These are phyloP conservation scores for Chytridium lagenaria DNA, from an alignment of 371 early-diverging fungal genomes.

Conservation along the genomic window DNA sequence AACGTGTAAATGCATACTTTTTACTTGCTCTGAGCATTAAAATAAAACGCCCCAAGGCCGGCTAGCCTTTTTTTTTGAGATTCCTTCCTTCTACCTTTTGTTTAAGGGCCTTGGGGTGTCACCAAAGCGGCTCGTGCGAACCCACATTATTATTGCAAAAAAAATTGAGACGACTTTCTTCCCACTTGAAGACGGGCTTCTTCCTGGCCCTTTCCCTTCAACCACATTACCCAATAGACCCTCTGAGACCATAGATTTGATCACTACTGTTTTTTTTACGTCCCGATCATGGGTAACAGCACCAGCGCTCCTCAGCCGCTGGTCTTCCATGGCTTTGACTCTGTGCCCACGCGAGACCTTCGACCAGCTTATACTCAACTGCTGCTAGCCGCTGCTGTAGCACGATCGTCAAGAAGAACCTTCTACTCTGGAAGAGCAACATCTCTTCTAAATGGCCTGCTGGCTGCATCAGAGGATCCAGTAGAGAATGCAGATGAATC, in stretches of 20 bases:
- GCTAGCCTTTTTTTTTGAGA: too few relatives aligned
- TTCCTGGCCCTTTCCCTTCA: neutral
- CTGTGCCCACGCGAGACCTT: constrained; percentile 20
- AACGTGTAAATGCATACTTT: too few relatives aligned
- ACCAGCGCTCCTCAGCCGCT: constrained; percentile 6
- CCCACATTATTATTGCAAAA: too few relatives aligned
- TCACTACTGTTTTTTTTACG: neutral
- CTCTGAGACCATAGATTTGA: neutral
- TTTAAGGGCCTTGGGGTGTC: too few relatives aligned
- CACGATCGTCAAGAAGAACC: constrained; percentile 15
- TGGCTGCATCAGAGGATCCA: constrained; percentile 1
- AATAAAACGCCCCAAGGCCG: too few relatives aligned
- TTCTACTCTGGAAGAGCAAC: constrained; percentile 14
- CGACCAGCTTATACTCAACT: constrained; percentile 31
- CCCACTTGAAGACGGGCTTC: too few relatives aligned
- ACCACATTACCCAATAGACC: neutral
- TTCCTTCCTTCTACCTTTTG: too few relatives aligned
- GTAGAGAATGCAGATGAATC: neutral
- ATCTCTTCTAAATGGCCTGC: constrained; percentile 16
- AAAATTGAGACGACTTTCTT: too few relatives aligned
- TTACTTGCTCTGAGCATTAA: too few relatives aligned
- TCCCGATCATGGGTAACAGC: constrained; percentile 13
- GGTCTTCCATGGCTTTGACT: constrained; percentile 30
- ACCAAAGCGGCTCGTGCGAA: too few relatives aligned
- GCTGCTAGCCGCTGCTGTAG: constrained; percentile 22